A percentile compares a stretch with the other conserved stretches of the same genome.
phyloP scores from a whole-genome alignment of 164 flowering plant genomes.

The Nymphaea thermarum region DNA sequence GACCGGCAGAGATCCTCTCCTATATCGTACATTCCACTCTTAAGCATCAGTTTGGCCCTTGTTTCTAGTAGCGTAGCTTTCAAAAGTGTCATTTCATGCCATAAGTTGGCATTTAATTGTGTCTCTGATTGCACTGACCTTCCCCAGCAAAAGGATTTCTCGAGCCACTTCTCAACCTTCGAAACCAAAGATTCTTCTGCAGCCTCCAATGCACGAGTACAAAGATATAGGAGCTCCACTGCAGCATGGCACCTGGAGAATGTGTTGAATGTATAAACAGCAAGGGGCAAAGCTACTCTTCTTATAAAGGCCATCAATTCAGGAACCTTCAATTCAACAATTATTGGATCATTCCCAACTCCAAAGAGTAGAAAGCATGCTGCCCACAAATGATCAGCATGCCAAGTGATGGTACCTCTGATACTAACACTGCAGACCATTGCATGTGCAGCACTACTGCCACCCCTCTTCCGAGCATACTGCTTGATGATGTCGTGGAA shows the following conservation, averaged over 20 bases:
- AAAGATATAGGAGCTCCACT: slow-evolving; percentile 64
- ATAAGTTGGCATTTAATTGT: slow-evolving; percentile 72
- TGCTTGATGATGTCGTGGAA: slow-evolving; percentile 60
- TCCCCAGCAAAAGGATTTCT: slow-evolving; percentile 65
- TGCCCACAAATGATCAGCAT: slow-evolving; percentile 84
- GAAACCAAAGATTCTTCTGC: slow-evolving; percentile 75
- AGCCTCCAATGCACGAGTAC: slow-evolving; percentile 71
- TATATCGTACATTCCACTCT: slow-evolving; percentile 76
- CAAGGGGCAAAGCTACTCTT: slow-evolving; percentile 63
- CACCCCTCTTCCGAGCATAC: slow-evolving; percentile 56
- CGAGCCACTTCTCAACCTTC: slow-evolving; percentile 78
- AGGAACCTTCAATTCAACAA: slow-evolving; percentile 51
- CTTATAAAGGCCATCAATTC: slow-evolving; percentile 53
- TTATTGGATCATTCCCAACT: slow-evolving; percentile 45
- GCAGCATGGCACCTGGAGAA: slow-evolving; percentile 76
- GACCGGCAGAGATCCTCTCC: slow-evolving; percentile 82
- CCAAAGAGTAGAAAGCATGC: slow-evolving; percentile 75
- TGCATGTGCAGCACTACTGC: slow-evolving; percentile 48
- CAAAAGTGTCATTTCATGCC: slow-evolving; percentile 82
- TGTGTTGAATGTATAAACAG: slow-evolving; percentile 52
- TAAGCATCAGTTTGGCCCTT: slow-evolving; percentile 76
- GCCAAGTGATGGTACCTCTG: slow-evolving; percentile 35
- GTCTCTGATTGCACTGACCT: slow-evolving; percentile 57
- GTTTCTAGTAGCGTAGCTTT: slow-evolving; percentile 87
- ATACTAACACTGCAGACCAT: slow-evolving; percentile 53